Conservation (phyloP, 352 stramenopile genomes). For the Pythium brachiatum region DNA sequence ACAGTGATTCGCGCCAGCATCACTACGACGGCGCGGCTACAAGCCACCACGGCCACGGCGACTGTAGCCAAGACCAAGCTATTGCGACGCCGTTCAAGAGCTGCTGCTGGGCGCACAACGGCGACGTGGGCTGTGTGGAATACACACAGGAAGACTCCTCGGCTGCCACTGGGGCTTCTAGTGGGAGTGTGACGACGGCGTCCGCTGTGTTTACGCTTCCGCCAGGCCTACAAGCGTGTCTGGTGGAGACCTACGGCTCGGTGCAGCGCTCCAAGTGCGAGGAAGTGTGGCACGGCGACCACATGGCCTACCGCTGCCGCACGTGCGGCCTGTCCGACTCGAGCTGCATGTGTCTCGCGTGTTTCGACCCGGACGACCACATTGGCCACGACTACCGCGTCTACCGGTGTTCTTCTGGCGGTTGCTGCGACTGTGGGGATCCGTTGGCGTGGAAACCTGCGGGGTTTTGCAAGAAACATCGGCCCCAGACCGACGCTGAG, state of each 20-base stretch:
- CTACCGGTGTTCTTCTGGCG: slow-evolving; percentile 76
- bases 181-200: not conserved
- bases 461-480: slow-evolving; percentile 79
- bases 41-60: not conserved
- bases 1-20: slow-evolving; percentile 30
- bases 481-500: slow-evolving; percentile 8
- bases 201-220: slow-evolving; percentile 34
- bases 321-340: slow-evolving; percentile 85
- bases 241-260: slow-evolving; percentile 53
- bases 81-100: slow-evolving; percentile 18
- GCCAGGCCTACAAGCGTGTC: slow-evolving; percentile 43
- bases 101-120: slow-evolving; percentile 37
- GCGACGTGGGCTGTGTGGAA: slow-evolving; percentile 32
- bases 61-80: not conserved
- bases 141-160: slow-evolving; percentile 33
- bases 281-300: slow-evolving; percentile 85
- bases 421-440: slow-evolving; percentile 83
- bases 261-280: slow-evolving; percentile 78
- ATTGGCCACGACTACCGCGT: slow-evolving; percentile 81
- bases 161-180: not conserved
- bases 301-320: slow-evolving; percentile 83
- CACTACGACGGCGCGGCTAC: slow-evolving; percentile 6
- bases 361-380: slow-evolving; percentile 78
- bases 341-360: slow-evolving; percentile 82
- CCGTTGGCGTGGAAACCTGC: slow-evolving; percentile 71